Percentiles rank a stretch among this genome's conserved stretches.
Evolutionary conservation across 805 yeast species (phyloP).

Genomic region (Myxozyma udenii): DNA sequence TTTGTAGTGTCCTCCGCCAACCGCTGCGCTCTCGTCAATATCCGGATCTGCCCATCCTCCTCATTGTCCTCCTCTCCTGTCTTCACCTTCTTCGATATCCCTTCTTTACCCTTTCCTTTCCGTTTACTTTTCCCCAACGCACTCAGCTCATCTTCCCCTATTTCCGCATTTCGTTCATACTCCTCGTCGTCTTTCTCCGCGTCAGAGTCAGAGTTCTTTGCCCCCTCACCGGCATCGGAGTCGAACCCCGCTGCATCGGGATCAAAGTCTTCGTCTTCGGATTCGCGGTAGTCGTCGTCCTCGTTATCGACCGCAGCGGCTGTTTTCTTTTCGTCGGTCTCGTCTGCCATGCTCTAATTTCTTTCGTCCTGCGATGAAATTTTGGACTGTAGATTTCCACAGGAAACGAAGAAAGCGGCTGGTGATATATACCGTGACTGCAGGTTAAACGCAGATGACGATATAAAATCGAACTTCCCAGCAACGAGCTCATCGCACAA

Average conservation of each 20-base stretch:
- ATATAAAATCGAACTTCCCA: too few species aligned
- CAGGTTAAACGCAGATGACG: too few species aligned
- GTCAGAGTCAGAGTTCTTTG: slow-evolving; percentile 5
- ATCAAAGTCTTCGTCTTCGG: slow-evolving; percentile 33
- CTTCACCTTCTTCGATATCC: not conserved
- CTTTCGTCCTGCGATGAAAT: too few species aligned
- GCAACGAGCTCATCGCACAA: too few species aligned
- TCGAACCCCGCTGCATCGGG: slow-evolving; percentile 20
- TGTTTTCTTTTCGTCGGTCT: not conserved
- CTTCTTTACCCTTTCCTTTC: not conserved
- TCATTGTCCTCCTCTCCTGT: slow-evolving; percentile 5
- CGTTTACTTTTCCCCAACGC: slow-evolving; percentile 1
- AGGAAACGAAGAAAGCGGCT: too few species aligned
- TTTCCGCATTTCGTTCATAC: slow-evolving; percentile 4
- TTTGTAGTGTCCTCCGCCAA: slow-evolving; percentile 9
- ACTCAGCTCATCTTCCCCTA: slow-evolving; percentile 16
- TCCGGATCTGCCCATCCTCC: slow-evolving; percentile 17
- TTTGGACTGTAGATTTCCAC: too few species aligned
- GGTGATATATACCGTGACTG: too few species aligned
- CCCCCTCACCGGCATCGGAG: slow-evolving; percentile 1
- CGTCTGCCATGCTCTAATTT: not conserved
- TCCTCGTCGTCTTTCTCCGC: slow-evolving; percentile 21
- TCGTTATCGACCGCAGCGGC: not conserved
- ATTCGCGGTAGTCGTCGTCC: slow-evolving; percentile 32
- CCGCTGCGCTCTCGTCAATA: slow-evolving; percentile 24